Evolutionary conservation across 1,284 basidiomycete species (phyloP), one percentile per base, ranked within the genome.

Genomic region (Cystobasidium sp.): DNA sequence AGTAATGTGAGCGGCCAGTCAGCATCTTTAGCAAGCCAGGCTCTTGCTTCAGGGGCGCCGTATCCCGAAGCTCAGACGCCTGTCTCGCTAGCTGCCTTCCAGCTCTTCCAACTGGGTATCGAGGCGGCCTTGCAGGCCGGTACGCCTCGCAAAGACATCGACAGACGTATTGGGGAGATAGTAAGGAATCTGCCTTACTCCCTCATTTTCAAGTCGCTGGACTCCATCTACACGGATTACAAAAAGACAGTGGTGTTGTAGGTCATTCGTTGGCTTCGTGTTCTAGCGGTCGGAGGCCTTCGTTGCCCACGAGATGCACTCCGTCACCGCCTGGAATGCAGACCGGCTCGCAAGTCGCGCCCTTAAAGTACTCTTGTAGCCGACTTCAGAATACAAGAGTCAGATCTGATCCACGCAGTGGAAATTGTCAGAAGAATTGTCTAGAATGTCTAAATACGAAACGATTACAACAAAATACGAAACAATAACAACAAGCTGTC

Each of bases 1-100:
- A 22, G 49, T 82, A 5, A 77, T 83, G 2, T 81, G 82, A 1
- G 85, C 89, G 24, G 91, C 91, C 16, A 85, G 49, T 41, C 67
- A 8, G 58, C 47, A 10, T 39, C 44, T 43, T n/a, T 80, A 37
- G 79, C 77, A 22, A 75, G 75, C 1, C 78, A 79, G 70, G 78
- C 79, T 3, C 72, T 93, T 47, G 85, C 88, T 3, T 87, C 88
- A 24, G 88, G 88, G 55, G 91, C 91, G 7, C 88, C 91, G 6
- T 93, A 94, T 80, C 89, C 89, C 20, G 85, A 87, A 59, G 91
- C 95, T 80, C 94, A 97, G 84, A 97, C 93, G 1, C 94, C 95
- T 79, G 91, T 96, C 44, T 92, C 91, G 8, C 86, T 97, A 24
- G 93, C 94, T 5, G 92, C 97, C 37, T 85, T 97, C 74, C 93